phyloP scores from a whole-genome alignment of 305 asterid genomes.

The Solanum hybrid region DNA sequence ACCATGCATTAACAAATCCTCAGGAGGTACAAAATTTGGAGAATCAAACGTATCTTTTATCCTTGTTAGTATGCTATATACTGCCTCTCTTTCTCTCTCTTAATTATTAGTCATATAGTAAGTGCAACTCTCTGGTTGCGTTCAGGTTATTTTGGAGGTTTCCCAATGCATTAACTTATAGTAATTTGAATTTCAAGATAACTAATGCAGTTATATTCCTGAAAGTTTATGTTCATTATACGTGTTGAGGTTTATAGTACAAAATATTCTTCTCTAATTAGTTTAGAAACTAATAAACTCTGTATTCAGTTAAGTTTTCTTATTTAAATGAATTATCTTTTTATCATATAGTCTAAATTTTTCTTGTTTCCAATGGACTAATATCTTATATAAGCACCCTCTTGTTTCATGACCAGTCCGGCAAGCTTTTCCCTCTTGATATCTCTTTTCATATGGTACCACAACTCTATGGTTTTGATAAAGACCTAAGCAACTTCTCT shows the following conservation, averaged over 20 bases:
- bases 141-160: background rate
- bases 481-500: background rate
- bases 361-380: background rate
- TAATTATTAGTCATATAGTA: background rate
- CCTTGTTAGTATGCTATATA: background rate
- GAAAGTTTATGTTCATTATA: background rate
- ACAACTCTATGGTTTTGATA: background rate
- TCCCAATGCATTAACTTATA: background rate
- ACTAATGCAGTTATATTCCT: background rate
- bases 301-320: background rate
- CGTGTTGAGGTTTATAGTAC: background rate
- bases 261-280: background rate
- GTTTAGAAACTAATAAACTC: background rate
- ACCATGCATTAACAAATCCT: slow-evolving; percentile 65
- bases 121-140: background rate
- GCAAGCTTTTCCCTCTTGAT: background rate
- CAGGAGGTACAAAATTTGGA: slow-evolving; percentile 39
- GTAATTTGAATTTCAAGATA: background rate
- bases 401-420: background rate
- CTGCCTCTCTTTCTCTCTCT: background rate
- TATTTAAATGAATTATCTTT: background rate
- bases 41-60: background rate
- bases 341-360: background rate
- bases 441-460: background rate
- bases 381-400: background rate